Evolutionary conservation across 2,329 filamentous ascomycete species (phyloP).

Genomic region (Didymella pomorum): DNA sequence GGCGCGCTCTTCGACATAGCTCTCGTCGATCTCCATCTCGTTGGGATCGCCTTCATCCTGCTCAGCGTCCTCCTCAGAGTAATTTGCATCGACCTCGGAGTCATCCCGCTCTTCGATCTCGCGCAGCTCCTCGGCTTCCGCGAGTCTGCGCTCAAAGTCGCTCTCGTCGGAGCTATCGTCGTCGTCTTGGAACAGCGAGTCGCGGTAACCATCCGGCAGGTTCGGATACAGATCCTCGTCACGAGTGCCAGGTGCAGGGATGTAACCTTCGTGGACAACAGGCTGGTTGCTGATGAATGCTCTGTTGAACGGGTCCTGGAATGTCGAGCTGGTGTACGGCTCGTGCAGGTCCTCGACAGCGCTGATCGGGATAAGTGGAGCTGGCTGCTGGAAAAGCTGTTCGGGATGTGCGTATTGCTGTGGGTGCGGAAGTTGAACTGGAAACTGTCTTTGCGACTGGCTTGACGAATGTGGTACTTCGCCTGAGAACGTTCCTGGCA

Average conservation of each 20-base stretch:
- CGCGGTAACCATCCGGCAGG: slow-evolving; percentile 29
- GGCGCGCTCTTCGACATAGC: slow-evolving; percentile 34
- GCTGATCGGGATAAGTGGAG: slow-evolving; percentile 32
- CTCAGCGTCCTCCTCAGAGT: slow-evolving; percentile 43
- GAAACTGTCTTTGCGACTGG: slow-evolving; percentile 18
- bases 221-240: slow-evolving; percentile 45
- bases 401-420: slow-evolving; percentile 31
- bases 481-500: slow-evolving; percentile 32
- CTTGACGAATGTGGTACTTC: slow-evolving; percentile 22
- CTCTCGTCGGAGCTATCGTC: slow-evolving; percentile 42
- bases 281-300: slow-evolving; percentile 39
- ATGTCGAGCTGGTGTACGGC: slow-evolving; percentile 23
- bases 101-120: slow-evolving; percentile 43
- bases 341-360: slow-evolving; percentile 35
- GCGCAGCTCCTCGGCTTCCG: slow-evolving; percentile 41
- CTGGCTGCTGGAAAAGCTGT: slow-evolving; percentile 29
- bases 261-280: slow-evolving; percentile 52
- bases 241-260: slow-evolving; percentile 46
- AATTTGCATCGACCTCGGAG: slow-evolving; percentile 47
- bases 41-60: slow-evolving; percentile 45
- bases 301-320: slow-evolving; percentile 35
- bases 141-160: slow-evolving; percentile 36
- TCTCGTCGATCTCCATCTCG: slow-evolving; percentile 42
- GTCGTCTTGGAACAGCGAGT: slow-evolving; percentile 31
- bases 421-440: slow-evolving; percentile 25